Conservation (phyloP, 257 asterid species). For the Petrea volubilis region DNA sequence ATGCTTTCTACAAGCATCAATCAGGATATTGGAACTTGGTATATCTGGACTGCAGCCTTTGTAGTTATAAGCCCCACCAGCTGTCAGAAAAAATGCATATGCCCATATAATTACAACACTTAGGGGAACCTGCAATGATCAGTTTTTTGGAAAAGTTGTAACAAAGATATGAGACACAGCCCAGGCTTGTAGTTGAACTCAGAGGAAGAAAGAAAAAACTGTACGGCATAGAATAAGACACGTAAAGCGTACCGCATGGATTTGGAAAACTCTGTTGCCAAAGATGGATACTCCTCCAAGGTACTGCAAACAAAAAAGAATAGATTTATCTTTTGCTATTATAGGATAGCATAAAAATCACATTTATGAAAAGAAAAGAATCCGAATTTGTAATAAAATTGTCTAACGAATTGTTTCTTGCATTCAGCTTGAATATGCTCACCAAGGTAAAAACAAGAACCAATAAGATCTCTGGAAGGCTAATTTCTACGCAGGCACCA, state of each 20-base stretch:
- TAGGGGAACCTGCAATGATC: constrained; percentile 76
- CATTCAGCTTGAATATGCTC: constrained; percentile 36
- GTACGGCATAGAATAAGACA: neutral
- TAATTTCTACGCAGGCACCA: constrained; percentile 89
- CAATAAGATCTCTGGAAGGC: constrained; percentile 82
- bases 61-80: constrained; percentile 94
- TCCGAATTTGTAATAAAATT: neutral
- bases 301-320: constrained; percentile 53
- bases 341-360: constrained; percentile 4
- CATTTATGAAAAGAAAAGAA: neutral
- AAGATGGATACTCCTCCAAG: constrained; percentile 76
- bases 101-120: constrained; percentile 90
- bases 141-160: constrained; percentile 14
- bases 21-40: constrained; percentile 88
- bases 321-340: neutral
- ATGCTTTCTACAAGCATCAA: constrained; percentile 79
- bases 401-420: neutral
- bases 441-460: constrained; percentile 93
- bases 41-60: constrained; percentile 84
- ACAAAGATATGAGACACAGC: constrained; percentile 10
- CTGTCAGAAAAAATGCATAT: constrained; percentile 88
- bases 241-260: constrained; percentile 65
- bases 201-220: neutral
- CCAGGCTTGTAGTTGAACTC: neutral
- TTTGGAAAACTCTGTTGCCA: constrained; percentile 77